These are phyloP conservation scores for Leishmania turanica DNA, from an alignment of 208 protist species.

Conservation along the genomic window DNA sequence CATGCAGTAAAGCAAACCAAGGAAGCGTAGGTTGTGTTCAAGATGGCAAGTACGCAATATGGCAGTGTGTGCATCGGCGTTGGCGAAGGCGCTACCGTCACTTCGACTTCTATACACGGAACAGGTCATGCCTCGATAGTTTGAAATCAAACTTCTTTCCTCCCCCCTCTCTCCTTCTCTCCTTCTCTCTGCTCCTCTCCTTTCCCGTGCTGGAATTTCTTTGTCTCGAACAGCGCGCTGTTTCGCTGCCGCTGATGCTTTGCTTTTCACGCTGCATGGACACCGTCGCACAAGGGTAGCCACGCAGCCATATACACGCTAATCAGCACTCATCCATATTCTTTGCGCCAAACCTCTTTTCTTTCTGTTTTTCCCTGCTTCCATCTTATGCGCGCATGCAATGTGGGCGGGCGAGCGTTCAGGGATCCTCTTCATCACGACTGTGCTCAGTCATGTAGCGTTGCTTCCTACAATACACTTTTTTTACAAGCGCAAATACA, in stretches of 20 bases:
- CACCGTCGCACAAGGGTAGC: neutral
- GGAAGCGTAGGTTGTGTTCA: neutral
- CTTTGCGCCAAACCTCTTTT: neutral
- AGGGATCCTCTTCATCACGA: conserved; percentile 50
- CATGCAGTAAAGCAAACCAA: neutral
- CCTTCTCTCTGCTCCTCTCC: neutral
- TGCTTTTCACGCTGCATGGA: neutral
- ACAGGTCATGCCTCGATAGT: neutral
- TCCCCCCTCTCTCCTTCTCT: neutral
- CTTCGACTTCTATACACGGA: neutral
- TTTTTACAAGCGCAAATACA: conserved; percentile 46
- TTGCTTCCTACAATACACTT: conserved; percentile 50
- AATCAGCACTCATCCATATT: neutral
- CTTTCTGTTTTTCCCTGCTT: too few species aligned
- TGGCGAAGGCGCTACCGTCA: neutral
- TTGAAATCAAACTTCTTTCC: neutral
- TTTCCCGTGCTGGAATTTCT: neutral
- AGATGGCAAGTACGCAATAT: neutral
- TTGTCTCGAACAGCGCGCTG: neutral
- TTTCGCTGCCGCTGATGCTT: neutral
- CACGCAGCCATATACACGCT: neutral
- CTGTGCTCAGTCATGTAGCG: conserved; percentile 70
- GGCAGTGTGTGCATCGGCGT: neutral
- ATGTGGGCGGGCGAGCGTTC: conserved; percentile 42
- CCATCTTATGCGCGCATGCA: neutral